phyloP scores from a whole-genome alignment of 1,284 basidiomycete genomes.

The Vanrija pseudolonga region DNA sequence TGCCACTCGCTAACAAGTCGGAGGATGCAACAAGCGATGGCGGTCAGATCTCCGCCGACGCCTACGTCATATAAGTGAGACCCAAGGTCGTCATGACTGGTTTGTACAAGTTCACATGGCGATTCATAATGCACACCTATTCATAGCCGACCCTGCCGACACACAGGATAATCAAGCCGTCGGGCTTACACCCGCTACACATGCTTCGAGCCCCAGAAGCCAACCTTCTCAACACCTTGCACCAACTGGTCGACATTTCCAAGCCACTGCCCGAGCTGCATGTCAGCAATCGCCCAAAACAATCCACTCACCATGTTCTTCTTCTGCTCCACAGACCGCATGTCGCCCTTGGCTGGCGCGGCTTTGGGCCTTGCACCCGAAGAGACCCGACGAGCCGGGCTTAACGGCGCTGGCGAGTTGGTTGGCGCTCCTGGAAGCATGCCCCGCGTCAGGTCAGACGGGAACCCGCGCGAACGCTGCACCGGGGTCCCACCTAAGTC shows the following conservation, averaged over 20 bases:
- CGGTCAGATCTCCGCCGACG: too few species aligned
- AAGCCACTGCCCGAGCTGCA: constrained; percentile 64
- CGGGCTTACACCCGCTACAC: too few species aligned
- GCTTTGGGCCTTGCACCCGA: neutral
- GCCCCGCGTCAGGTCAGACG: constrained; percentile 37
- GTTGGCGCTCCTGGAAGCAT: constrained; percentile 12
- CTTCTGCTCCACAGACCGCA: constrained; percentile 67
- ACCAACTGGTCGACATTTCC: constrained; percentile 85
- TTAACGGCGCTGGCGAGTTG: constrained; percentile 17
- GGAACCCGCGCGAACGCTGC: constrained; percentile 26
- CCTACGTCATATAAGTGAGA: too few species aligned
- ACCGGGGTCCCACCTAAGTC: constrained; percentile 3
- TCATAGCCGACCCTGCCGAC: too few species aligned
- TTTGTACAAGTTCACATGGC: too few species aligned
- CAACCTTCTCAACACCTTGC: constrained; percentile 74
- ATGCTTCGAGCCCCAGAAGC: constrained; percentile 60
- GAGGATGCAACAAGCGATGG: too few species aligned
- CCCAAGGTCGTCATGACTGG: too few species aligned
- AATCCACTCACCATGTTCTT: constrained; percentile 57
- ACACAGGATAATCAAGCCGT: too few species aligned
- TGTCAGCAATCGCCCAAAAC: neutral
- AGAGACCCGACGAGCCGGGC: neutral
- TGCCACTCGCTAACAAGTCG: too few species aligned
- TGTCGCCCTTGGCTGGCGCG: neutral
- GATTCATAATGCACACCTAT: too few species aligned